phyloP scores from a whole-genome alignment of 371 early-diverging fungal species.

The Lichtheimia ramosa region DNA sequence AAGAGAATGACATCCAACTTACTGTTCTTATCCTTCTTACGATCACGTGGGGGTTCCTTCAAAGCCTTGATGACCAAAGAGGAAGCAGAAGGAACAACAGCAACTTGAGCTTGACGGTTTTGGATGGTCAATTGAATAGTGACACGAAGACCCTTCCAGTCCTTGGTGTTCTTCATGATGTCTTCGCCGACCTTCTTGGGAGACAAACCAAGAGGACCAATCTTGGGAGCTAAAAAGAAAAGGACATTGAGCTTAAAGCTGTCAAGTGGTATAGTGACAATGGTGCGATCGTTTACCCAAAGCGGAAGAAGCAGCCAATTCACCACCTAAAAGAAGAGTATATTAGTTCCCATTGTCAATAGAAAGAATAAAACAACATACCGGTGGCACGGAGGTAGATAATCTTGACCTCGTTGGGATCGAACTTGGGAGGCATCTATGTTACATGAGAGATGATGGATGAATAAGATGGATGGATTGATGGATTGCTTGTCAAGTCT shows the following conservation, averaged over 20 bases:
- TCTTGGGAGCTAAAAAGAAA: constrained; percentile 76
- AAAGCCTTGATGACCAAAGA: constrained; percentile 98
- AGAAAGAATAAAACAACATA: constrained; percentile 32
- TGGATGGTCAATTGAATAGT: constrained; percentile 98
- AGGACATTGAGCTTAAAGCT: background rate
- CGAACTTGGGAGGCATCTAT: constrained; percentile 81
- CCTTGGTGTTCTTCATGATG: constrained; percentile 99
- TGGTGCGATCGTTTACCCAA: constrained; percentile 87
- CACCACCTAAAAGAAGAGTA: constrained; percentile 61
- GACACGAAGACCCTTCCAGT: constrained; percentile 98
- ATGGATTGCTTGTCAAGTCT: constrained; percentile 8
- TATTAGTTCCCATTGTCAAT: background rate
- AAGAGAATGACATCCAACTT: constrained; percentile 8
- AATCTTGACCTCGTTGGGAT: constrained; percentile 87
- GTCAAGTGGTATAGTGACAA: background rate
- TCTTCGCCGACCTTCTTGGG: constrained; percentile 99
- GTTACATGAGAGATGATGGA: constrained; percentile 3
- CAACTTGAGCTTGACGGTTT: constrained; percentile 99
- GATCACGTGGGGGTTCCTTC: constrained; percentile 98
- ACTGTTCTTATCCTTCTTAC: constrained; percentile 99
- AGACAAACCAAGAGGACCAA: constrained; percentile 99
- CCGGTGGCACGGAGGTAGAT: constrained; percentile 96
- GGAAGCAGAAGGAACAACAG: constrained; percentile 97
- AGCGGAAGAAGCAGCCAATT: constrained; percentile 97
- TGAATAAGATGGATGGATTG: constrained; percentile 19